These are phyloP conservation scores for Dioscorea alata DNA, from an alignment of 106 monocot genomes.

Conservation along the genomic window DNA sequence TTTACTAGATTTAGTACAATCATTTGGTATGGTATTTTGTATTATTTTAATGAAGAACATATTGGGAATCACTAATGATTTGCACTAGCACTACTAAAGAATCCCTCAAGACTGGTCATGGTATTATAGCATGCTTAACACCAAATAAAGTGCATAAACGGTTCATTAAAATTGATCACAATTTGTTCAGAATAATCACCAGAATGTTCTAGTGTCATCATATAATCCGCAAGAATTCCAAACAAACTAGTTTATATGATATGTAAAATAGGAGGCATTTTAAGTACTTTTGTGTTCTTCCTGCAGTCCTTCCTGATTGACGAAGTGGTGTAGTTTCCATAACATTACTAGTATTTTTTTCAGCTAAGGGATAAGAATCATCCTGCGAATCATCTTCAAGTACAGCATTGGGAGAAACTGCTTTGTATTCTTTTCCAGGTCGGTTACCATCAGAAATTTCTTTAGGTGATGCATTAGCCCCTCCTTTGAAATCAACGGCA, in stretches of 20 bases:
- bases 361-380: constrained; percentile 20
- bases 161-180: too few relatives aligned
- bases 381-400: constrained; percentile 33
- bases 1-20: too few relatives aligned
- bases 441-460: constrained; percentile 24
- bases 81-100: too few relatives aligned
- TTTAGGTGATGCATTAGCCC: constrained; percentile 54
- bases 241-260: neutral
- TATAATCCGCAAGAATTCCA: neutral
- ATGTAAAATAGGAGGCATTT: neutral
- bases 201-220: neutral
- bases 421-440: constrained; percentile 30
- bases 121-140: too few relatives aligned
- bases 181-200: too few relatives aligned
- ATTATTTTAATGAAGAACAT: too few relatives aligned
- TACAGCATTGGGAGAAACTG: constrained; percentile 32
- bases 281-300: constrained; percentile 60
- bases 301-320: constrained; percentile 73
- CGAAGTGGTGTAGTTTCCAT: constrained; percentile 49
- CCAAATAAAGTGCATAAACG: too few relatives aligned
- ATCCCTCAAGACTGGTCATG: too few relatives aligned
- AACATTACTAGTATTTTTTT: constrained; percentile 9
- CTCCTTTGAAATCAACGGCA: constrained; percentile 85
- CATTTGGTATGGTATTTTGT: too few relatives aligned
- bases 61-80: too few relatives aligned